phyloP scores from a whole-genome alignment of 2,329 filamentous ascomycete genomes.

The Podosphaera aphanis region DNA sequence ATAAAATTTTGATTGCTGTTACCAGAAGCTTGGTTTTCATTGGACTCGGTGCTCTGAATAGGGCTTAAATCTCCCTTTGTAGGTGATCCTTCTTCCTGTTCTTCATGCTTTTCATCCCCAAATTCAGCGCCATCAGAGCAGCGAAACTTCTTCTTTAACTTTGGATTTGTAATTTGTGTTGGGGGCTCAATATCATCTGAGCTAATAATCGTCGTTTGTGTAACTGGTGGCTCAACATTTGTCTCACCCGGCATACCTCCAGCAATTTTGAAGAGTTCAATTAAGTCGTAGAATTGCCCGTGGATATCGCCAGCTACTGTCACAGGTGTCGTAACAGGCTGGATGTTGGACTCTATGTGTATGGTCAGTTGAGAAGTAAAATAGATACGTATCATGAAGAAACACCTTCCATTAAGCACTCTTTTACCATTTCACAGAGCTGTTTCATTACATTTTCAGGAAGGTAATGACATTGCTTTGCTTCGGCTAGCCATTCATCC shows the following conservation, averaged over 20 bases:
- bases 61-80: conserved; percentile 20
- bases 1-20: conserved; percentile 45
- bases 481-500: conserved; percentile 90
- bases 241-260: conserved; percentile 86
- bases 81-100: conserved; percentile 18
- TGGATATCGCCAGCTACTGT: conserved; percentile 97
- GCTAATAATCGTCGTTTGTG: conserved; percentile 51
- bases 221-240: conserved; percentile 42
- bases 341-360: conserved; percentile 79
- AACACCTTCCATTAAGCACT: conserved; percentile 89
- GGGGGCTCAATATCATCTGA: conserved; percentile 86
- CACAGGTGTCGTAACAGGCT: conserved; percentile 88
- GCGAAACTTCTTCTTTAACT: conserved; percentile 65
- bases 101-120: conserved; percentile 26
- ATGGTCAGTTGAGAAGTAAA: conserved; percentile 7
- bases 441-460: conserved; percentile 96
- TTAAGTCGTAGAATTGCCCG: conserved; percentile 92
- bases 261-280: conserved; percentile 89
- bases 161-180: conserved; percentile 67
- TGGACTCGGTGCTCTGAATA: conserved; percentile 19
- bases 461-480: conserved; percentile 91
- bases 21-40: conserved; percentile 19
- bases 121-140: conserved; percentile 27
- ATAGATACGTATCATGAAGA: neutral
- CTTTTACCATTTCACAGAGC: conserved; percentile 95